These are phyloP conservation scores for Tetraselmis striata DNA, from an alignment of 139 green algal genomes.

Conservation along the genomic window DNA sequence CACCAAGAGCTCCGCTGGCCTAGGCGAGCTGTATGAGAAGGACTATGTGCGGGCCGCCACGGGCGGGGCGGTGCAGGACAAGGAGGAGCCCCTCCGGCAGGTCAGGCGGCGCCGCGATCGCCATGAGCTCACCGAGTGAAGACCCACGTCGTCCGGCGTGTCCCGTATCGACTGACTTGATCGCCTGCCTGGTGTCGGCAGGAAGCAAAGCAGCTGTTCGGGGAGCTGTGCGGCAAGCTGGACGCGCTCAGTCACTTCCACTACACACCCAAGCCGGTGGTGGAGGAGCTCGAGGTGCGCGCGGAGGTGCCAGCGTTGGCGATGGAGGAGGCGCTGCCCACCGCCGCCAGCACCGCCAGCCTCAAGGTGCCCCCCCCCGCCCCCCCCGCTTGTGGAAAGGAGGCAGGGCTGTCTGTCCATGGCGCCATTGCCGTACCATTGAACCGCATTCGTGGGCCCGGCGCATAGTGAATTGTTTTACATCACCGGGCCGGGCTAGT, in stretches of 20 bases:
- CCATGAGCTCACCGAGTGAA: too few relatives aligned
- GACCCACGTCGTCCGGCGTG: too few relatives aligned
- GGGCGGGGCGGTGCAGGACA: conserved; percentile 27
- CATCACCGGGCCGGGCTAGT: too few relatives aligned
- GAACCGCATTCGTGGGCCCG: too few relatives aligned
- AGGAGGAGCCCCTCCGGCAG: conserved; percentile 22
- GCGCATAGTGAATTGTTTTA: too few relatives aligned
- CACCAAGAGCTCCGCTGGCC: conserved; percentile 56
- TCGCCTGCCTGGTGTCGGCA: neutral
- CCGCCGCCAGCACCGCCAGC: neutral
- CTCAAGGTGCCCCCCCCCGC: neutral
- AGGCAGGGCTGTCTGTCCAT: conserved; percentile 52
- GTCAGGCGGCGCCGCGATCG: too few relatives aligned
- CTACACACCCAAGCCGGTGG: conserved; percentile 80
- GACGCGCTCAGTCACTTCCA: conserved; percentile 86
- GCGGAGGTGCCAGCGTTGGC: conserved; percentile 60
- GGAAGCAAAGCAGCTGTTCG: conserved; percentile 57
- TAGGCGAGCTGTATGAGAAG: conserved; percentile 78
- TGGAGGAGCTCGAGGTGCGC: conserved; percentile 69
- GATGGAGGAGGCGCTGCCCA: conserved; percentile 32
- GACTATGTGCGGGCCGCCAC: conserved; percentile 50
- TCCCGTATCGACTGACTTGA: too few relatives aligned
- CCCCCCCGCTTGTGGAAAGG: conserved; percentile 34
- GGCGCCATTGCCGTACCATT: too few relatives aligned
- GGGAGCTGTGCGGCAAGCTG: conserved; percentile 71